These are phyloP conservation scores for Russula griseocarnosa DNA, from an alignment of 768 basidiomycete species.

Conservation along the genomic window DNA sequence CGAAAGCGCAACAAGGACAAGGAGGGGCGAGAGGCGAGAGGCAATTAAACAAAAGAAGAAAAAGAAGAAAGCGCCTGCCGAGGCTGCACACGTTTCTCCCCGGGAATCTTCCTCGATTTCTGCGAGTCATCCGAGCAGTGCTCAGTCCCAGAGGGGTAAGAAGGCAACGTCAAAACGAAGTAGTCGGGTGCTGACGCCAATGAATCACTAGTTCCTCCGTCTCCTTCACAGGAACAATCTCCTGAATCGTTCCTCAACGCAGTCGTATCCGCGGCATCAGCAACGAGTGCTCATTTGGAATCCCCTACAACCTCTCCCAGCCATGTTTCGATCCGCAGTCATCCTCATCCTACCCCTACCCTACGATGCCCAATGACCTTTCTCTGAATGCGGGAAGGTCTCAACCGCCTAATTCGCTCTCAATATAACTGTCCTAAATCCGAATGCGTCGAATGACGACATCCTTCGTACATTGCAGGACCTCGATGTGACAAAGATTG, in stretches of 20 bases:
- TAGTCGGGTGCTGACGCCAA: neutral
- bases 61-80: conserved; percentile 31
- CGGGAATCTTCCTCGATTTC: neutral
- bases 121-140: conserved; percentile 10
- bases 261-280: conserved; percentile 62
- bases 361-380: conserved; percentile 8
- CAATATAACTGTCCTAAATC: conserved; percentile 33
- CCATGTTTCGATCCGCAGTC: conserved; percentile 24
- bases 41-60: conserved; percentile 35
- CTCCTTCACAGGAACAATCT: conserved; percentile 7
- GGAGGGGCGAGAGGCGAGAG: neutral
- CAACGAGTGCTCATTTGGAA: conserved; percentile 34
- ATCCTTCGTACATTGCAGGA: conserved; percentile 69
- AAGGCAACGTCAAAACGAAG: conserved; percentile 32
- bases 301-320: conserved; percentile 31
- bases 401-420: conserved; percentile 36
- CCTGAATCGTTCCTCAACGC: conserved; percentile 58
- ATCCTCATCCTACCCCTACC: conserved; percentile 22
- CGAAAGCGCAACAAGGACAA: conserved; percentile 37
- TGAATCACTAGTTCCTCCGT: conserved; percentile 20
- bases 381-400: conserved; percentile 24
- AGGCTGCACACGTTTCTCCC: neutral
- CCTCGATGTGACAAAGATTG: conserved; percentile 67
- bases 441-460: conserved; percentile 63
- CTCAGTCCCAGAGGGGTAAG: conserved; percentile 34